These are phyloP conservation scores for Cyclocybe cylindracea DNA, from an alignment of 768 basidiomycete genomes.

Conservation along the genomic window DNA sequence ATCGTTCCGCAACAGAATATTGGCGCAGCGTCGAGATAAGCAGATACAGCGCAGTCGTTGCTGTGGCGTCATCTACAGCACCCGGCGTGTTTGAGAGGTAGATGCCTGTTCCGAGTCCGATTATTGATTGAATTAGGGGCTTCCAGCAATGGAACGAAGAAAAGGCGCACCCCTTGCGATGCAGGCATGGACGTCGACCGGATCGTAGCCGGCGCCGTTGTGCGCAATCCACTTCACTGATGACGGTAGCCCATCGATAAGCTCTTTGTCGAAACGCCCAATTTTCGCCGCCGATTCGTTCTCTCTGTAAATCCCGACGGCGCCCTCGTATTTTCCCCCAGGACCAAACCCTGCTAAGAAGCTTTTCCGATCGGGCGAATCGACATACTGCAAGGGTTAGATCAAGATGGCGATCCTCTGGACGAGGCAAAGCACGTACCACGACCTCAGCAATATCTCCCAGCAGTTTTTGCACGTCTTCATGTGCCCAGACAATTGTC, in stretches of 20 bases:
- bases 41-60: constrained; percentile 85
- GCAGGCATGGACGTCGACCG: constrained; percentile 76
- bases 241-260: constrained; percentile 67
- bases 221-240: constrained; percentile 86
- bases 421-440: constrained; percentile 47
- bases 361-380: constrained; percentile 63
- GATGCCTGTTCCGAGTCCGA: constrained; percentile 49
- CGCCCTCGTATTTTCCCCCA: constrained; percentile 73
- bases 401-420: background rate
- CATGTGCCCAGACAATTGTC: constrained; percentile 78
- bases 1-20: constrained; percentile 65
- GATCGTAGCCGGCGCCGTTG: constrained; percentile 93
- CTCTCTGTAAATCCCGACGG: constrained; percentile 79
- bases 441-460: constrained; percentile 71
- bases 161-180: constrained; percentile 58
- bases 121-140: background rate
- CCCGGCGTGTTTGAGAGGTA: constrained; percentile 86
- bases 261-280: constrained; percentile 79
- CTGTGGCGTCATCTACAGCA: constrained; percentile 89
- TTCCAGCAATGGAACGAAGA: background rate
- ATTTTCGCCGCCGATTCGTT: constrained; percentile 65
- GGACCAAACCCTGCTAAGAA: constrained; percentile 66
- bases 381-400: constrained; percentile 34
- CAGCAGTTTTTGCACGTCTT: constrained; percentile 68
- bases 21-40: constrained; percentile 77